Base-by-base conservation (phyloP, 805 yeast species). In the Schizosaccharomyces lindneri region DNA sequence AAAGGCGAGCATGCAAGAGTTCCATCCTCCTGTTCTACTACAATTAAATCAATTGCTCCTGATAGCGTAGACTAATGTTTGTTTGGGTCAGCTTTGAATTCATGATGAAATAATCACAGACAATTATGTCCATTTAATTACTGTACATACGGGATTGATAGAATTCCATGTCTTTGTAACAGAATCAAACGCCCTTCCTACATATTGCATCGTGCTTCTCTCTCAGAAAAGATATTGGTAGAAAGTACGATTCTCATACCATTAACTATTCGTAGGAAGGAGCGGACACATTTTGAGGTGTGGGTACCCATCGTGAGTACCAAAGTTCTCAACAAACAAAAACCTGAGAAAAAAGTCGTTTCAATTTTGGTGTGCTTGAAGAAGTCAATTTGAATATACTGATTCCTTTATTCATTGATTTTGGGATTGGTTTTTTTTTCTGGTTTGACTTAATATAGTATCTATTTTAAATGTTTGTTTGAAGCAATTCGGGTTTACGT, bases 151-250 rank as follows among this genome's bases (percentile, higher is more conserved):
- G 2, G 98, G 98, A 68, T 93, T 93, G 66, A 93, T 81, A 32
- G 97, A 87, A 65, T 88, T 87, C 97, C 97, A 90, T 60, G 96
- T 93, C 71, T 88, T 88, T 63, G 95, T 89, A 6, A 93, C 95
- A 46, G 95, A 84, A 41, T 87, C 97, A 63, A 94, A 83, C 21
- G 95, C 97, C 69, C 95, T 79, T 19, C 95, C 97, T 65, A 90
- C 93, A 82, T 88, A 90, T 73, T 90, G 97, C 97, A 90, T 90
- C 51, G 57, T 51, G 31, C n/a, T 19, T 11, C 36, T 19, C 31
- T 29, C 32, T 19, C 6, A 9, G 17, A 51, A 21, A 19, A 51
- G 39, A 24, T n/a, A 15, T 19, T 46, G 57, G 36, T 24, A 24
- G 36, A 51, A 19, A 6, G 57, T 21, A 51, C n/a, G 39, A 29